Evolutionary conservation across 2,329 filamentous ascomycete genomes (phyloP).

Genomic region (Kalmusia sp.): DNA sequence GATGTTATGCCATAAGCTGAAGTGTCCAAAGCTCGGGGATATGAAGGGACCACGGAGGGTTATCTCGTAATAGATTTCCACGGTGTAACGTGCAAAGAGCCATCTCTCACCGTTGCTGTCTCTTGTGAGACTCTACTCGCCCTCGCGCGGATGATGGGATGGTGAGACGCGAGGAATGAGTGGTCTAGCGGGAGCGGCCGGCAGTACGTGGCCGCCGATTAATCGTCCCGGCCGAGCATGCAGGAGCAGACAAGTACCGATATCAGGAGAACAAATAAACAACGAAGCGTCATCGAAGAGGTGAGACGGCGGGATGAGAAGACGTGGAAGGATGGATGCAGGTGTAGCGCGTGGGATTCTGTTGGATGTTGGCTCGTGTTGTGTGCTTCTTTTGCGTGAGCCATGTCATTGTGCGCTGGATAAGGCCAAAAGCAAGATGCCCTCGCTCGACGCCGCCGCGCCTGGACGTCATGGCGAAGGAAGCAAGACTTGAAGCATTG

Average conservation of each 20-base stretch:
- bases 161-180: slow-evolving; percentile 12
- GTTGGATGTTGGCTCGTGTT: slow-evolving; percentile 9
- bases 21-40: not conserved
- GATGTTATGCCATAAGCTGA: slow-evolving; percentile 4
- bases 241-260: slow-evolving; percentile 18
- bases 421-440: not conserved
- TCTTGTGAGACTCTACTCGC: slow-evolving; percentile 1
- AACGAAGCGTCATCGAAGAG: slow-evolving; percentile 13
- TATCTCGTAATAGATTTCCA: not conserved
- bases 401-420: slow-evolving; percentile 9
- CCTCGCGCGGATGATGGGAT: not conserved
- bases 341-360: slow-evolving; percentile 5
- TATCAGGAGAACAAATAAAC: slow-evolving; percentile 8
- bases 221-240: slow-evolving; percentile 24
- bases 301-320: not conserved
- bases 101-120: not conserved
- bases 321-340: not conserved
- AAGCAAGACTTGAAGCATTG: slow-evolving; percentile 5
- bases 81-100: not conserved
- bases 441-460: not conserved
- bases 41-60: not conserved
- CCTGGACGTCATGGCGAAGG: not conserved
- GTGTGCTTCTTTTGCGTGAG: slow-evolving; percentile 1
- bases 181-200: slow-evolving; percentile 13
- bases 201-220: slow-evolving; percentile 35